Conservation (phyloP, 805 yeast species). For the Yarrowia porcina region DNA sequence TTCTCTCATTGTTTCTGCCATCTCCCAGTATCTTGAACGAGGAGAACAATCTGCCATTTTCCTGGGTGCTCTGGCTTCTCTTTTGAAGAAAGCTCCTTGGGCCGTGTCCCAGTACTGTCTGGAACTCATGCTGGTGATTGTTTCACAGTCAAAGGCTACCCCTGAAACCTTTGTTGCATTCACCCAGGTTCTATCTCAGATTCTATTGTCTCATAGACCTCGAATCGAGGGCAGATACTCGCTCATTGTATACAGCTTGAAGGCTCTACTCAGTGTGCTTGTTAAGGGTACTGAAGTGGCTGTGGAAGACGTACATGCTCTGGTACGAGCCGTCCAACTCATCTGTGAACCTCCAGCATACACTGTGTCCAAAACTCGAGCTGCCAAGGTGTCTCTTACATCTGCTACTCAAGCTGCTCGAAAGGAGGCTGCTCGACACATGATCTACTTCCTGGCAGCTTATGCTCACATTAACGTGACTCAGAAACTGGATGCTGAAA, state of each 20-base stretch:
- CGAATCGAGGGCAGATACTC: slow-evolving; percentile 73
- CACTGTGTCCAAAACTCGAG: slow-evolving; percentile 34
- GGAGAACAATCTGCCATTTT: slow-evolving; percentile 9
- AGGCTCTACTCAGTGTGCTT: slow-evolving; percentile 44
- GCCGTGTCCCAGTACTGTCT: slow-evolving; percentile 61
- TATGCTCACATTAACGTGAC: slow-evolving; percentile 56
- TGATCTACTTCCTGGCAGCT: slow-evolving; percentile 56
- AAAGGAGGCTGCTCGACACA: slow-evolving; percentile 55
- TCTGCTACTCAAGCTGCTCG: slow-evolving; percentile 54
- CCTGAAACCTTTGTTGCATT: slow-evolving; percentile 41
- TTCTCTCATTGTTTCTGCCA: background rate
- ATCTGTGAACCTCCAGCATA: slow-evolving; percentile 67
- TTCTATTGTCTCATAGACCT: slow-evolving; percentile 65
- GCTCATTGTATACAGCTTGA: slow-evolving; percentile 50
- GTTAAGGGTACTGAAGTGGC: slow-evolving; percentile 21
- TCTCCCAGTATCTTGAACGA: background rate
- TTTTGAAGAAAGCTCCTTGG: slow-evolving; percentile 54
- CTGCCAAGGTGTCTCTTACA: slow-evolving; percentile 48
- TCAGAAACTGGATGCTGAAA: slow-evolving; percentile 46
- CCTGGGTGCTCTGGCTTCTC: slow-evolving; percentile 3
- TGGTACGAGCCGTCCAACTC: slow-evolving; percentile 58
- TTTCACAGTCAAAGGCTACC: slow-evolving; percentile 35
- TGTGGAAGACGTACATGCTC: slow-evolving; percentile 47
- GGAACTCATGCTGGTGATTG: slow-evolving; percentile 51
- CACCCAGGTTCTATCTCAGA: slow-evolving; percentile 54